Conservation (phyloP, 73 alveolate genomes). For the Stentor coeruleus region DNA sequence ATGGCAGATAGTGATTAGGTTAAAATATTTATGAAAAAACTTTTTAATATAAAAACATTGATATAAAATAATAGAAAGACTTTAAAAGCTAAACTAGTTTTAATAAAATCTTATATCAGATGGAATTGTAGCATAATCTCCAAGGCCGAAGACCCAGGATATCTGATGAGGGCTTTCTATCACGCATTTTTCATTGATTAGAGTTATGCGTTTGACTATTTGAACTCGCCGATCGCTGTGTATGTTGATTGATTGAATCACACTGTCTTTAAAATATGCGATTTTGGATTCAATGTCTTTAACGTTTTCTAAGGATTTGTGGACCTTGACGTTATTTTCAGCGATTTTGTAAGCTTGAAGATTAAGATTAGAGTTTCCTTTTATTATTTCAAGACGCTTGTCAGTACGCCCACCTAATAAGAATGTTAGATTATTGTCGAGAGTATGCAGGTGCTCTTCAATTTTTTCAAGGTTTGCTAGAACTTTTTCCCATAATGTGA, state of each 20-base stretch:
- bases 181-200: not conserved
- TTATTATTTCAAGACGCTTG: not conserved
- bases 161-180: not conserved
- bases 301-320: not conserved
- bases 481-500: not conserved
- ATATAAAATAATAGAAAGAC: too few relatives aligned
- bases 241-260: not conserved
- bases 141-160: conserved; percentile 25
- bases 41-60: too few relatives aligned
- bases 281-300: not conserved
- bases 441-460: not conserved
- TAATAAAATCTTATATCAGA: conserved; percentile 26
- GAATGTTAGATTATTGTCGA: conserved; percentile 10
- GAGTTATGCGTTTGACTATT: not conserved
- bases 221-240: not conserved
- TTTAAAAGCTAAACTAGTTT: too few relatives aligned
- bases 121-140: conserved; percentile 13
- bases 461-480: not conserved
- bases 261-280: not conserved
- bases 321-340: conserved; percentile 12
- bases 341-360: not conserved
- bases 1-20: too few relatives aligned
- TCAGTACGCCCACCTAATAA: not conserved
- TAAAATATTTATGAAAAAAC: too few relatives aligned
- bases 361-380: not conserved